A percentile compares a stretch with the other conserved stretches of the same genome.
These are phyloP conservation scores for Aspergillus fijiensis DNA, from an alignment of 2,329 filamentous ascomycete genomes.

Conservation along the genomic window DNA sequence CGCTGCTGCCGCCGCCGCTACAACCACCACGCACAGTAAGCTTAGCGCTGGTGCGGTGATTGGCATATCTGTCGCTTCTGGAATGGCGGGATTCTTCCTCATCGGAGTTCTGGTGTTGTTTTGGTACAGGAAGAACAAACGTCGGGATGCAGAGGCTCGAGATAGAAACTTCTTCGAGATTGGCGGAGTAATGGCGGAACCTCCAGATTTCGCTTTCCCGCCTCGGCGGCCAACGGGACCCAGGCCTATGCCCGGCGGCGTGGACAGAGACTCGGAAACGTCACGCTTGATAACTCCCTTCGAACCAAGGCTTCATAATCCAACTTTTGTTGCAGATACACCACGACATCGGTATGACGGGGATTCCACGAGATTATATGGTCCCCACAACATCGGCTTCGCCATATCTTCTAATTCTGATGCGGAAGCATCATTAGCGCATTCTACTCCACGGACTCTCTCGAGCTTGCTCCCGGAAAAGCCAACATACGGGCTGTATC, in stretches of 20 bases:
- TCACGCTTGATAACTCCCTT: slow-evolving; percentile 21
- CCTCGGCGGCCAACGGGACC: slow-evolving; percentile 24
- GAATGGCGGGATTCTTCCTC: slow-evolving; percentile 36
- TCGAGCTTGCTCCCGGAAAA: slow-evolving; percentile 39
- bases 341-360: slow-evolving; percentile 14
- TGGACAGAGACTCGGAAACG: slow-evolving; percentile 18
- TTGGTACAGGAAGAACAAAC: slow-evolving; percentile 30
- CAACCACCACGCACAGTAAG: slow-evolving; percentile 11
- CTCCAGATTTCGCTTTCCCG: slow-evolving; percentile 31
- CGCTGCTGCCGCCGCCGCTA: slow-evolving; percentile 1
- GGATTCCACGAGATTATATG: not conserved
- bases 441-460: slow-evolving; percentile 38
- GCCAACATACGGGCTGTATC: slow-evolving; percentile 35
- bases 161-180: slow-evolving; percentile 38
- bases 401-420: slow-evolving; percentile 31
- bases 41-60: slow-evolving; percentile 35
- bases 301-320: slow-evolving; percentile 18
- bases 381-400: slow-evolving; percentile 30
- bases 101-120: slow-evolving; percentile 34
- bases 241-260: slow-evolving; percentile 11
- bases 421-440: slow-evolving; percentile 32
- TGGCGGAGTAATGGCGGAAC: slow-evolving; percentile 40
- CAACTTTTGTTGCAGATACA: slow-evolving; percentile 21
- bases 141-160: slow-evolving; percentile 21
- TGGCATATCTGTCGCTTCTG: slow-evolving; percentile 39